Percentiles rank a stretch among this genome's conserved stretches.
These are phyloP conservation scores for Vitellaria paradoxa DNA, from an alignment of 179 eudicot genomes.

Conservation along the genomic window DNA sequence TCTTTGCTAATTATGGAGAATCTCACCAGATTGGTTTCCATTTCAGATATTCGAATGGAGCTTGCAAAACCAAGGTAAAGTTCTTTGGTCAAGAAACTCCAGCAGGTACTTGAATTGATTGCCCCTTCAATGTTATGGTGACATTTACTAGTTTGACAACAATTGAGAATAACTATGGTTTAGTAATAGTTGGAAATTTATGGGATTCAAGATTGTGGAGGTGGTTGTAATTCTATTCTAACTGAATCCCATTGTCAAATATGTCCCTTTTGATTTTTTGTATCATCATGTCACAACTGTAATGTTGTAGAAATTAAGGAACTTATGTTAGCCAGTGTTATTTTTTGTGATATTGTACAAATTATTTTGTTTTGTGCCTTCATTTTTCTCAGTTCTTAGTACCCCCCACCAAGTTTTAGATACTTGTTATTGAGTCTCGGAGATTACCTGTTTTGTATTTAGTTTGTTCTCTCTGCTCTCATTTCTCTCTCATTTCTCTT, in stretches of 20 bases:
- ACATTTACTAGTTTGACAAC: not conserved
- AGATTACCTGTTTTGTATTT: no score
- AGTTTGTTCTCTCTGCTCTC: no score
- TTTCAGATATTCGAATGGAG: conserved; percentile 93
- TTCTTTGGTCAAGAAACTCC: conserved; percentile 92
- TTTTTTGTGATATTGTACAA: no score
- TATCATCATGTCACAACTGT: not conserved
- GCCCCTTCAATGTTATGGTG: not conserved
- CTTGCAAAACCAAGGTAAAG: conserved; percentile 91
- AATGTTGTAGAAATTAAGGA: not conserved
- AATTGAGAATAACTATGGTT: not conserved
- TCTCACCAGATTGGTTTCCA: conserved; percentile 19
- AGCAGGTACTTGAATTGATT: conserved; percentile 61
- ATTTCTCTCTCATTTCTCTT: no score
- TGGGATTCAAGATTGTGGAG: not conserved
- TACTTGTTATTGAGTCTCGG: no score
- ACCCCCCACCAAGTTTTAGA: no score
- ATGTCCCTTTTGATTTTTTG: not conserved
- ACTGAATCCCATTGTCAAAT: not conserved
- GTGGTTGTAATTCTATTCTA: not conserved
- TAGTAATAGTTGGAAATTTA: no score
- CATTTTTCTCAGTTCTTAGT: no score
- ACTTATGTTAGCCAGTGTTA: not conserved
- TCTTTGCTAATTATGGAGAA: conserved; percentile 15
- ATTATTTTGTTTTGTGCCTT: no score